Base-by-base conservation (phyloP, 305 asterid genomes). In the Plantago lanceolata region DNA sequence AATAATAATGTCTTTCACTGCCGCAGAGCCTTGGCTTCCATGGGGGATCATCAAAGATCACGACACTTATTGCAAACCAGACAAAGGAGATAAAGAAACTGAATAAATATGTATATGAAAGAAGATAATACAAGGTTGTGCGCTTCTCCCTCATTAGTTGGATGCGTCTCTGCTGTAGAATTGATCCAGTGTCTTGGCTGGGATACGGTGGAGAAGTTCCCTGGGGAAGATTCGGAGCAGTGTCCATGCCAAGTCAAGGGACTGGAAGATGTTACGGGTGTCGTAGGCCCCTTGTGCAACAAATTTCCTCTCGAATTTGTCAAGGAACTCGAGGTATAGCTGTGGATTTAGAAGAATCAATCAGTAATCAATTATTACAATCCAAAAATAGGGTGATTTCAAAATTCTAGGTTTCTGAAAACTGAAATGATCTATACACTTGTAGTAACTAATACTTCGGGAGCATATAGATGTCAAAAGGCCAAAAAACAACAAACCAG, bases 241-340 rank as follows among this genome's bases (percentile, higher is more conserved):
- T 3, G 99, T 94, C 99, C 99, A 94, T 5, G 99, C 97, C 71
- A 94, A 67, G 75, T 94, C 99, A 4, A 94, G 96, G 0, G 99
- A 93, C 79, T 93, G 99, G 81, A 89, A 93, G 68, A 93, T 90
- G 87, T 86, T 88, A 64, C 99, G 96, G 31, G 99, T 93, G 81
- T 93, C 99, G 19, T 93, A 93, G 16, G 99, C 99, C 55, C 97
- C 97, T 81, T 90, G 99, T 21, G 89, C 18, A 16, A 93, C 99
- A 65, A 90, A 93, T 74, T 87, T 90, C 92, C 94, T 84, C 95
- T 93, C 99, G 6, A 94, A 94, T 73, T 94, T 94, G 79, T 94
- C 99, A 4, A 94, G 94, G 74, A 94, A 94, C 74, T 94, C 99
- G 14, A 94, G 89, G 65, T 94, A 94, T 64, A 94, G 77, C 99